Evolutionary conservation across 805 yeast species (phyloP).

Genomic region (Yamadazyma takamatsuzukensis): DNA sequence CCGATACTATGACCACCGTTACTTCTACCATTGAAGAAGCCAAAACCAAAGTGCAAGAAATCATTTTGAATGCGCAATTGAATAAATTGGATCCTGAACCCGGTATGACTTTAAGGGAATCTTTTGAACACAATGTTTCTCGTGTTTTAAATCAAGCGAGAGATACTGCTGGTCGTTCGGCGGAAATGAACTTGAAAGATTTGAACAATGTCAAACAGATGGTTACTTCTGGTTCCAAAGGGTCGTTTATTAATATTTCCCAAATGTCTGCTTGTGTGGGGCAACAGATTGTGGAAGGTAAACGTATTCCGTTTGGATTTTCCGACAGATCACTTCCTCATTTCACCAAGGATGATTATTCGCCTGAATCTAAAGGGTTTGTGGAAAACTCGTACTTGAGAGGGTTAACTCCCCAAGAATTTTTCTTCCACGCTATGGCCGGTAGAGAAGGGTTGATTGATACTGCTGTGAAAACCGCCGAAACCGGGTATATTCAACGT

Average conservation of each 20-base stretch:
- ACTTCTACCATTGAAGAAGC: slow-evolving; percentile 93
- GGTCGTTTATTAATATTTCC: slow-evolving; percentile 97
- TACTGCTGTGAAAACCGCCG: slow-evolving; percentile 99
- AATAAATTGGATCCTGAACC: slow-evolving; percentile 91
- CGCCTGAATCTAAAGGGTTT: slow-evolving; percentile 97
- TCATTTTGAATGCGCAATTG: slow-evolving; percentile 86
- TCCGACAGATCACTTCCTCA: slow-evolving; percentile 96
- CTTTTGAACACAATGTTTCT: slow-evolving; percentile 95
- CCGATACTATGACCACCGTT: slow-evolving; percentile 90
- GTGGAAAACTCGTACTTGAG: slow-evolving; percentile 95
- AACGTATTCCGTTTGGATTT: slow-evolving; percentile 97
- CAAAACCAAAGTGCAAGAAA: slow-evolving; percentile 89
- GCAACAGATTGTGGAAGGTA: slow-evolving; percentile 99
- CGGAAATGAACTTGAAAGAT: slow-evolving; percentile 93
- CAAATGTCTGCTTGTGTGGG: slow-evolving; percentile 99
- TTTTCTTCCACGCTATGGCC: slow-evolving; percentile 99
- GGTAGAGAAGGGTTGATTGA: slow-evolving; percentile 99
- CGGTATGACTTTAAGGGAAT: slow-evolving; percentile 99
- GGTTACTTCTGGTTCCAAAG: slow-evolving; percentile 99
- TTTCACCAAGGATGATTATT: slow-evolving; percentile 96
- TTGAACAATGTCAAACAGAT: slow-evolving; percentile 95
- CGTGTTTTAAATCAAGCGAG: slow-evolving; percentile 96
- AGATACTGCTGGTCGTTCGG: slow-evolving; percentile 98
- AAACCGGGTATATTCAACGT: slow-evolving; percentile 97
- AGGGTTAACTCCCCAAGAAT: slow-evolving; percentile 98